Evolutionary conservation across 2,329 filamentous ascomycete genomes (phyloP).

Genomic region (Graphilbum ipis-grandicollis): DNA sequence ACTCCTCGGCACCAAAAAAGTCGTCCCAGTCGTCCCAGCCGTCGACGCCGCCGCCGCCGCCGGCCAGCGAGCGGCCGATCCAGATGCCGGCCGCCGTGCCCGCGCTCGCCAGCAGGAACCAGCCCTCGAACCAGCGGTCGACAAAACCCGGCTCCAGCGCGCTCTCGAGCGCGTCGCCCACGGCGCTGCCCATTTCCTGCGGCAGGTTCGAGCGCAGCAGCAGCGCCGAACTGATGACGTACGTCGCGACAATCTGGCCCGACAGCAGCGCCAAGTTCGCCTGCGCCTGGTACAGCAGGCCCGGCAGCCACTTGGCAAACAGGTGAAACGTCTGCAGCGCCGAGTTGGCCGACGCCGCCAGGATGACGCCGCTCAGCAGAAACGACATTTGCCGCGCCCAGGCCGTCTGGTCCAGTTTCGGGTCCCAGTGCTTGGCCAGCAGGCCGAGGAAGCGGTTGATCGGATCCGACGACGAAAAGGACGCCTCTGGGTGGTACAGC

Average conservation of each 20-base stretch:
- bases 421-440: conserved; percentile 69
- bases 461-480: conserved; percentile 58
- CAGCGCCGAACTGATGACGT: conserved; percentile 67
- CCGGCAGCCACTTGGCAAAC: conserved; percentile 58
- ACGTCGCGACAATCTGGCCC: conserved; percentile 66
- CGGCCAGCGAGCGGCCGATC: conserved; percentile 44
- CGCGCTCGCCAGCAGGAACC: conserved; percentile 56
- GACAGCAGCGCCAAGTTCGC: conserved; percentile 66
- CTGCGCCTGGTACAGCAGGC: conserved; percentile 54
- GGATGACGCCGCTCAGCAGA: conserved; percentile 64
- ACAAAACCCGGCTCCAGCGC: conserved; percentile 58
- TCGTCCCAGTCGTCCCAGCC: conserved; percentile 32
- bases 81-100: conserved; percentile 56
- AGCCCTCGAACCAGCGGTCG: conserved; percentile 74
- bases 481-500: conserved; percentile 23
- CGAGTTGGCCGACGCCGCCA: conserved; percentile 64
- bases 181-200: conserved; percentile 56
- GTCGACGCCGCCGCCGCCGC: conserved; percentile 12
- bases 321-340: conserved; percentile 75
- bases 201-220: conserved; percentile 66
- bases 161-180: conserved; percentile 60
- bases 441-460: conserved; percentile 71
- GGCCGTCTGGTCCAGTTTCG: conserved; percentile 60
- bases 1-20: conserved; percentile 46
- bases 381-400: conserved; percentile 81